Evolutionary conservation across 2,329 filamentous ascomycete genomes (phyloP), one percentile per base, ranked within the genome.

Genomic region (Neonectria ditissima): DNA sequence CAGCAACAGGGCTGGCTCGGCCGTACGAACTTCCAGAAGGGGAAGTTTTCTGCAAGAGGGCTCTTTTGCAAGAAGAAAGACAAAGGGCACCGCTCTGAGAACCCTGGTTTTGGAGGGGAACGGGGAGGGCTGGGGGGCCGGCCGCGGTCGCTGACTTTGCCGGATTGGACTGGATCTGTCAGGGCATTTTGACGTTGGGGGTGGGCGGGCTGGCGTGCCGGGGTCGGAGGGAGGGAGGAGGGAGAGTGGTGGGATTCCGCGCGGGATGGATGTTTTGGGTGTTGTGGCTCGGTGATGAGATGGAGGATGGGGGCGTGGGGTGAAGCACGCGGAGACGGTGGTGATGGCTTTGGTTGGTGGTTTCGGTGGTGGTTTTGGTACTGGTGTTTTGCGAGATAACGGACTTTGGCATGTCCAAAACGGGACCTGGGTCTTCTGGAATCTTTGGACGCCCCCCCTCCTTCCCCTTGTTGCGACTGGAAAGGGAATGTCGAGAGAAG

Each of bases 241-340:
- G 34, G 6, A 16, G 34, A 37, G 56, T 45, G 50, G 52, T 59
- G 57, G 48, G 37, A 54, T 64, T 48, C 59, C 54, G 45, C 45
- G 59, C 45, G 54, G 59, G 59, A 62, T 56, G 51, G 26, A 56
- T 48, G 55, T 7, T 47, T 56, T 37, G n/a, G 44, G 47, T 24
- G 20, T 55, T 44, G 51, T 55, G 55, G 56, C 62, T 59, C 61
- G 61, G 55, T 63, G 55, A 63, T 30, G 61, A 45, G 61, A 59
- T 62, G 30, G 20, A 34, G 55, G 28, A 48, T 59, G 55, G 51
- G 51, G 50, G 51, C 55, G 59, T 60, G 55, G 52, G 60, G 65
- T 66, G 70, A 59, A 62, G 62, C 64, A 53, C 57, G 54, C 59
- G 55, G 30, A 55, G 55, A 65, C 20, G 56, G 48, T 44, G 45